phyloP scores from a whole-genome alignment of 2,329 filamentous ascomycete species.

The Apiospora arundinis region DNA sequence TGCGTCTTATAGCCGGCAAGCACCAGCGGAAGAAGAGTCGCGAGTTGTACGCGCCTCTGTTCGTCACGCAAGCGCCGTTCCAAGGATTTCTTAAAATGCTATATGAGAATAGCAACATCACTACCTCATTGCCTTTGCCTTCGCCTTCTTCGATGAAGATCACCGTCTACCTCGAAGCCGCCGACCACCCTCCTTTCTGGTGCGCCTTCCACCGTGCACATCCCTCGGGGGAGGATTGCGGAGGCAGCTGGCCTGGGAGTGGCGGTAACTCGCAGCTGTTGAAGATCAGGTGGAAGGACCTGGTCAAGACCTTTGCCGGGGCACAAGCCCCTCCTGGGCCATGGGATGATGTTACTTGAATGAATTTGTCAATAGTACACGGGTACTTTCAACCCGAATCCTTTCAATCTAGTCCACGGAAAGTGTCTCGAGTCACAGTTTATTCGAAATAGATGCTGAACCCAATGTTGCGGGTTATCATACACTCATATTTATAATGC shows the following conservation, averaged over 20 bases:
- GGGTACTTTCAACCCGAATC: neutral
- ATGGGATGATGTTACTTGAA: neutral
- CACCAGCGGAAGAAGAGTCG: conserved; percentile 13
- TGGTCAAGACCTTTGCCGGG: conserved; percentile 30
- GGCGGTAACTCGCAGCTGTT: conserved; percentile 29
- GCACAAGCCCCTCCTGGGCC: conserved; percentile 6
- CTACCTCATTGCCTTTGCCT: neutral
- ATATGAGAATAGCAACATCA: neutral
- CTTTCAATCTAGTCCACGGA: neutral
- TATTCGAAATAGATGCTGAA: neutral
- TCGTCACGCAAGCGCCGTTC: conserved; percentile 35
- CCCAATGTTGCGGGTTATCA: neutral
- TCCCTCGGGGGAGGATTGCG: conserved; percentile 29
- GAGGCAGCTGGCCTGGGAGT: conserved; percentile 30
- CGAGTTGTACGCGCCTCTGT: conserved; percentile 31
- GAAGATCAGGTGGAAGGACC: conserved; percentile 30
- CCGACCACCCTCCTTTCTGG: conserved; percentile 36
- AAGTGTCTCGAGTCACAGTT: neutral
- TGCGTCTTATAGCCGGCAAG: conserved; percentile 23
- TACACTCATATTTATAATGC: neutral
- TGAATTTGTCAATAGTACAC: neutral
- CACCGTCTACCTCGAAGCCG: conserved; percentile 29
- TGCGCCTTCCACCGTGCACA: conserved; percentile 34
- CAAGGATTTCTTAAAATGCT: conserved; percentile 39
- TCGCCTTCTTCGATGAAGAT: conserved; percentile 27